phyloP scores from a whole-genome alignment of 73 alveolate species.

The Paramecium caudatum region DNA sequence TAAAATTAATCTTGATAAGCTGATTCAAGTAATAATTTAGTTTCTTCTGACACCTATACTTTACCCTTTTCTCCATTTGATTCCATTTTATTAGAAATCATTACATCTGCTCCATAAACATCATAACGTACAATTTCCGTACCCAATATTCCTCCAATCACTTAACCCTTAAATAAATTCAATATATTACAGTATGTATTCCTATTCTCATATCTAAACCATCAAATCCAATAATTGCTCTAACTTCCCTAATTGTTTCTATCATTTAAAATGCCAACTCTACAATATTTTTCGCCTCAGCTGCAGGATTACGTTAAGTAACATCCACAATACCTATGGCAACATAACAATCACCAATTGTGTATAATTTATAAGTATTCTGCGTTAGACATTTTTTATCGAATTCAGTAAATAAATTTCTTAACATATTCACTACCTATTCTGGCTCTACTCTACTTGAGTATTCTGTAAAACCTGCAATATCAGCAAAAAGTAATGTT shows the following conservation, averaged over 20 bases:
- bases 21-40: constrained; percentile 50
- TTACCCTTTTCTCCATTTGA: constrained; percentile 76
- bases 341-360: constrained; percentile 95
- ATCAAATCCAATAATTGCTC: constrained; percentile 84
- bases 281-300: constrained; percentile 88
- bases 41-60: constrained; percentile 64
- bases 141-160: constrained; percentile 74
- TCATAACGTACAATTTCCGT: constrained; percentile 77
- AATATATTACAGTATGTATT: constrained; percentile 79
- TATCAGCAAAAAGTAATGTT: constrained; percentile 92
- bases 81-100: constrained; percentile 76
- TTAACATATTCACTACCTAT: constrained; percentile 87
- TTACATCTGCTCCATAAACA: constrained; percentile 78
- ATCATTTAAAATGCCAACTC: constrained; percentile 91
- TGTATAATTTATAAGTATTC: constrained; percentile 87
- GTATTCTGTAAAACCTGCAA: constrained; percentile 89
- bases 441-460: constrained; percentile 87
- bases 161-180: constrained; percentile 46
- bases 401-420: constrained; percentile 85
- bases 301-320: constrained; percentile 85
- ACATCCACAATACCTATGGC: constrained; percentile 90
- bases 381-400: constrained; percentile 85
- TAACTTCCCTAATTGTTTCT: constrained; percentile 87
- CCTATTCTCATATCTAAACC: constrained; percentile 86
- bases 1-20: not conserved